phyloP scores from a whole-genome alignment of 352 stramenopile species.

The Globisporangium carolinianum region DNA sequence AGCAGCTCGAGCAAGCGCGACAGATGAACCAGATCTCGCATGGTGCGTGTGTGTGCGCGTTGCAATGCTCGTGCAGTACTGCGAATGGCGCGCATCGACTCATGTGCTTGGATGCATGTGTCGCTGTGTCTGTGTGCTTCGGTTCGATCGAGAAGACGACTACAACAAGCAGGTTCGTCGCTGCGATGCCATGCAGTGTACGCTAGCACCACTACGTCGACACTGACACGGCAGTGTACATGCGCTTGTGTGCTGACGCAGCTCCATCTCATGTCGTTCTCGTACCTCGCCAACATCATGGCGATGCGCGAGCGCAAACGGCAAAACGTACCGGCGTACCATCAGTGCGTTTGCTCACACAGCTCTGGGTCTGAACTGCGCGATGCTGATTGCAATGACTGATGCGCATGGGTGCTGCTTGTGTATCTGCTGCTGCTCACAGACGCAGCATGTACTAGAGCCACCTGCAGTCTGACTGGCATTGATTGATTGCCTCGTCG shows the following conservation, averaged over 20 bases:
- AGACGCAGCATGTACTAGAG: constrained; percentile 44
- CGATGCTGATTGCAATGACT: no score
- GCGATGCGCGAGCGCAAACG: constrained; percentile 36
- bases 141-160: constrained; percentile 17
- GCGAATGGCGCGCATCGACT: no score
- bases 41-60: constrained; percentile 12
- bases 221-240: neutral
- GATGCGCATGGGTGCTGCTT: no score
- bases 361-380: neutral
- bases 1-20: constrained; percentile 35
- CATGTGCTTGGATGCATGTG: no score
- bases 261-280: constrained; percentile 44
- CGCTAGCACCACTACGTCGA: neutral
- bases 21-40: constrained; percentile 33
- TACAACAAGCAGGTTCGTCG: constrained; percentile 37
- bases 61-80: neutral
- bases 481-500: constrained; percentile 4
- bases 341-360: constrained; percentile 8
- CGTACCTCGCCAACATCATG: constrained; percentile 48
- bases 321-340: constrained; percentile 15
- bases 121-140: neutral
- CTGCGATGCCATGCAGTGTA: neutral
- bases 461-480: neutral
- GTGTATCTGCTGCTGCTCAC: neutral
- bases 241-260: constrained; percentile 4